A percentile compares a stretch with the other conserved stretches of the same genome.
Conservation (phyloP, 164 flowering plant species). For the Berberis thunbergii region DNA sequence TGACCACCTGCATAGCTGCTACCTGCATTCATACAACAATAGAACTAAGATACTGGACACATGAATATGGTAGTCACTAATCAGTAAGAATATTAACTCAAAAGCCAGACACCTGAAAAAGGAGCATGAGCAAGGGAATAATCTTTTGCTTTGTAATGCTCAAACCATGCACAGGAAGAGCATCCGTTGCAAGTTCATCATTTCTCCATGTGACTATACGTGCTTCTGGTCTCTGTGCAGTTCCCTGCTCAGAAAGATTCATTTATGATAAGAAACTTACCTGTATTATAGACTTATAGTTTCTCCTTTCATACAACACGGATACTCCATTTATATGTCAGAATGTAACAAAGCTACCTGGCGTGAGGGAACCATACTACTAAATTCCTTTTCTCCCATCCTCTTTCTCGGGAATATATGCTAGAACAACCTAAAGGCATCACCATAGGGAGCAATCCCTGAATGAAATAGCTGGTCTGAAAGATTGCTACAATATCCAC, state of each 20-base stretch:
- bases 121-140: slow-evolving; percentile 94
- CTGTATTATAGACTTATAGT: too few relatives aligned
- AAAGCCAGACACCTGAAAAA: slow-evolving; percentile 53
- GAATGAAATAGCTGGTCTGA: slow-evolving; percentile 94
- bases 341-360: slow-evolving; percentile 44
- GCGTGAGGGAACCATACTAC: slow-evolving; percentile 60
- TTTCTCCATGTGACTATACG: slow-evolving; percentile 88
- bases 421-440: slow-evolving; percentile 92
- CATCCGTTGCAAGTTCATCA: slow-evolving; percentile 97
- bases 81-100: background rate
- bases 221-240: slow-evolving; percentile 97
- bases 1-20: slow-evolving; percentile 98
- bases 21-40: slow-evolving; percentile 40
- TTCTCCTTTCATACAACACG: too few relatives aligned
- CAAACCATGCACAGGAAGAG: slow-evolving; percentile 95
- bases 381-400: slow-evolving; percentile 74
- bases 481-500: slow-evolving; percentile 98
- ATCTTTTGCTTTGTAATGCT: slow-evolving; percentile 97
- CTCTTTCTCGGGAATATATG: slow-evolving; percentile 86
- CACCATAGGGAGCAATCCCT: slow-evolving; percentile 98
- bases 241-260: slow-evolving; percentile 43
- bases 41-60: background rate
- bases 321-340: too few relatives aligned
- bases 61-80: background rate
- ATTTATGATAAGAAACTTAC: background rate